These are phyloP conservation scores for Acacia pycnantha DNA, from an alignment of 331 rosid species.

Conservation along the genomic window DNA sequence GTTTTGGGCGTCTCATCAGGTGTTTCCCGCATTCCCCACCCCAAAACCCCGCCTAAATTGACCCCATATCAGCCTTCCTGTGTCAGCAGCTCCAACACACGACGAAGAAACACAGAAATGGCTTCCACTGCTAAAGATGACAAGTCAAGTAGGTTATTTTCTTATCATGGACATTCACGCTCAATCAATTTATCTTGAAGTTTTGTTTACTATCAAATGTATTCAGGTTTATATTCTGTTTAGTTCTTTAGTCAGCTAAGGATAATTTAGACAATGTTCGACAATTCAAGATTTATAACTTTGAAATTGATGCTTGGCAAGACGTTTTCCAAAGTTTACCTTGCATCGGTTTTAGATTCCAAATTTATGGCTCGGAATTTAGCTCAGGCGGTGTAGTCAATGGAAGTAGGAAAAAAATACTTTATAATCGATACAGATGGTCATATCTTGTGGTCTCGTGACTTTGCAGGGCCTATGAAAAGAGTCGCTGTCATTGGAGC, in stretches of 20 bases:
- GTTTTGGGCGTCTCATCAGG: background rate
- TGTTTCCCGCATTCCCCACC: background rate
- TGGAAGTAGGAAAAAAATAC: background rate
- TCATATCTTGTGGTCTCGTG: background rate
- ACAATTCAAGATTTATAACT: background rate
- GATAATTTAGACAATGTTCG: conserved; percentile 13
- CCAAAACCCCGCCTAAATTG: background rate
- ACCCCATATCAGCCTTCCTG: background rate
- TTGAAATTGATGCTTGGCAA: background rate
- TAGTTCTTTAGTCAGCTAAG: background rate
- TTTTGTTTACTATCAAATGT: background rate
- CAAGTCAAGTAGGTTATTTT: conserved; percentile 22
- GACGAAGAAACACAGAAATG: conserved; percentile 28
- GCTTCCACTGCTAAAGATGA: conserved; percentile 32
- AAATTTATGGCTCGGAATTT: background rate
- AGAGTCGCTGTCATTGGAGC: conserved; percentile 93
- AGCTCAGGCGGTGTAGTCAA: background rate
- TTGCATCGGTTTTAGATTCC: background rate
- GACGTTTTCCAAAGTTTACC: conserved; percentile 10
- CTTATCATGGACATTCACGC: background rate
- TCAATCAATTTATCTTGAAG: background rate
- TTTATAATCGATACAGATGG: background rate
- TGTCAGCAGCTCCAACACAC: background rate
- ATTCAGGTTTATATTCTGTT: conserved; percentile 16
- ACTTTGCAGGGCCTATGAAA: conserved; percentile 62